phyloP scores from a whole-genome alignment of 75 land plant genomes.

The Sequoia sempervirens region DNA sequence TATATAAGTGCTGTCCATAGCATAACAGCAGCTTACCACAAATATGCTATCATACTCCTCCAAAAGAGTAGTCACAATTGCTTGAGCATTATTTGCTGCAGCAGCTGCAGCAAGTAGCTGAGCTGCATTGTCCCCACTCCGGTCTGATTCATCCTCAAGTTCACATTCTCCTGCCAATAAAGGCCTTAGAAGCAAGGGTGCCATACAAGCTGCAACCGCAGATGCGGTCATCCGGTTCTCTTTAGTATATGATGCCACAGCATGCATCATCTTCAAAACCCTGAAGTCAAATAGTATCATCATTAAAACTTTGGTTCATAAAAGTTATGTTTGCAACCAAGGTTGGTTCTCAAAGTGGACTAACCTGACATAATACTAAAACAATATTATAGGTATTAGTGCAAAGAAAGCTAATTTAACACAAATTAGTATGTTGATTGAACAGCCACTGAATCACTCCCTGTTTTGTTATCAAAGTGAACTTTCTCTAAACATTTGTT shows the following conservation, averaged over 20 bases:
- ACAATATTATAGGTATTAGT: neutral
- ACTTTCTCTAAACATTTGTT: neutral
- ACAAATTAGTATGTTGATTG: neutral
- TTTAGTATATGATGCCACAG: slow-evolving; percentile 65
- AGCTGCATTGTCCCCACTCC: slow-evolving; percentile 84
- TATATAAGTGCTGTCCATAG: neutral
- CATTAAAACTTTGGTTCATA: neutral
- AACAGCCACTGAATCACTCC: neutral
- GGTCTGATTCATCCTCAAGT: slow-evolving; percentile 80
- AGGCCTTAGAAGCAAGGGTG: slow-evolving; percentile 91
- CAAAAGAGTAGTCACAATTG: slow-evolving; percentile 74
- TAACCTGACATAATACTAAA: neutral
- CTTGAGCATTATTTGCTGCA: slow-evolving; percentile 98
- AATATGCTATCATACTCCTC: slow-evolving; percentile 90
- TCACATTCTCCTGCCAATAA: slow-evolving; percentile 98
- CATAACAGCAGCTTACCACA: slow-evolving; percentile 49
- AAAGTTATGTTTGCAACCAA: neutral
- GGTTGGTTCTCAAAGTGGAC: neutral
- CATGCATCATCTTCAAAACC: slow-evolving; percentile 90
- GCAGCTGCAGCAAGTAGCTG: slow-evolving; percentile 96
- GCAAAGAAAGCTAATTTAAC: neutral
- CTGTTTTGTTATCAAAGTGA: neutral
- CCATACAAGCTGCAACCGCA: slow-evolving; percentile 99
- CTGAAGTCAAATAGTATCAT: slow-evolving; percentile 30
- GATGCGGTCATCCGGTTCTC: slow-evolving; percentile 94